Conservation (phyloP, 2,329 filamentous ascomycete genomes). For the Epichloe scottii region DNA sequence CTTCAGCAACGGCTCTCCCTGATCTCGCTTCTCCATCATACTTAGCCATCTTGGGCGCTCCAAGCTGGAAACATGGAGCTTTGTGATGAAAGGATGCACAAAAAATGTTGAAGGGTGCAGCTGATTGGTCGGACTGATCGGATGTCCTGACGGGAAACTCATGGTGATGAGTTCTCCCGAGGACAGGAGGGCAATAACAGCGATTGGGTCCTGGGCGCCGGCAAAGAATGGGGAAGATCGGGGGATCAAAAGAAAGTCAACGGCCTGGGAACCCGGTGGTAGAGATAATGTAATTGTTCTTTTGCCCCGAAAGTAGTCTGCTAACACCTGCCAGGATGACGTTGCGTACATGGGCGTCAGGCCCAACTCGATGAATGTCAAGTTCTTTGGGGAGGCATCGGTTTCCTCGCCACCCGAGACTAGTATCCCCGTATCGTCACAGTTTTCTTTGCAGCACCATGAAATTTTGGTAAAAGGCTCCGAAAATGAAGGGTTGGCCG, state of each 20-base stretch:
- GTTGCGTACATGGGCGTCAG: slow-evolving; percentile 83
- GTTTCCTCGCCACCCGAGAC: slow-evolving; percentile 68
- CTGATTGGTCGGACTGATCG: slow-evolving; percentile 85
- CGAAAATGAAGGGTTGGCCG: slow-evolving; percentile 45
- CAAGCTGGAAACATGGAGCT: slow-evolving; percentile 58
- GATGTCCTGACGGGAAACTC: slow-evolving; percentile 84
- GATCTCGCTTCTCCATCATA: slow-evolving; percentile 70
- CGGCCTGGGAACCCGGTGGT: slow-evolving; percentile 63
- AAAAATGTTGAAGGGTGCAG: slow-evolving; percentile 79
- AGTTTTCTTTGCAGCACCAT: slow-evolving; percentile 91
- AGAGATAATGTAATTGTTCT: slow-evolving; percentile 58
- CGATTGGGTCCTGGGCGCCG: slow-evolving; percentile 83
- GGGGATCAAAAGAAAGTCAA: slow-evolving; percentile 74
- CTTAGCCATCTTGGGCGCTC: slow-evolving; percentile 77
- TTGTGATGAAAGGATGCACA: slow-evolving; percentile 78
- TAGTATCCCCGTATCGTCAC: slow-evolving; percentile 82
- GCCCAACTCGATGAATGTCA: slow-evolving; percentile 85
- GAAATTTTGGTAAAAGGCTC: slow-evolving; percentile 67
- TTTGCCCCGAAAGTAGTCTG: slow-evolving; percentile 70
- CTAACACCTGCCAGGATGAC: slow-evolving; percentile 74
- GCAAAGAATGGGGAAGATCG: slow-evolving; percentile 73
- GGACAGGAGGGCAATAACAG: slow-evolving; percentile 63
- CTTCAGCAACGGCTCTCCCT: slow-evolving; percentile 64
- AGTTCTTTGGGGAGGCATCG: slow-evolving; percentile 55
- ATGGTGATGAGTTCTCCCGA: slow-evolving; percentile 84